A percentile compares a stretch with the other conserved stretches of the same genome.
These are phyloP conservation scores for Heterobasidion irregulare DNA, from an alignment of 1,284 basidiomycete genomes.

Conservation along the genomic window DNA sequence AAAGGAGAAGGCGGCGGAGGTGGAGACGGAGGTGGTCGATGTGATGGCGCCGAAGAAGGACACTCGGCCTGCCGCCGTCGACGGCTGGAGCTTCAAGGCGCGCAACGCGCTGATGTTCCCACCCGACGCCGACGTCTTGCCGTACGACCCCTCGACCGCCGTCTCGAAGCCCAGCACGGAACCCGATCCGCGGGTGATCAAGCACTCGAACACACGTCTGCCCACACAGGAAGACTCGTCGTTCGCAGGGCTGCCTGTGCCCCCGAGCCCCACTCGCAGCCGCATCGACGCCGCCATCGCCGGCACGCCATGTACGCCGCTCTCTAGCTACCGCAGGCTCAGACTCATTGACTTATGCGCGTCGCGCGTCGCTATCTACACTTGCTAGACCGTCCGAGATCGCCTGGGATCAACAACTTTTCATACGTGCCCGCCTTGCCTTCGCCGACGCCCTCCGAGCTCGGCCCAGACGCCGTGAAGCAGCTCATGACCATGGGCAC, in stretches of 20 bases:
- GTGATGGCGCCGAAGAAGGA: conserved; percentile 75
- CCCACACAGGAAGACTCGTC: conserved; percentile 40
- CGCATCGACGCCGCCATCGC: conserved; percentile 84
- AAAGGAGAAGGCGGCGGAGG: conserved; percentile 17
- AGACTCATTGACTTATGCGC: neutral
- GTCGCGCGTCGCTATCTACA: conserved; percentile 4
- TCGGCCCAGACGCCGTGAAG: conserved; percentile 69
- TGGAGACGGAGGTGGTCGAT: conserved; percentile 34
- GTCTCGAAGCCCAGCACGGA: conserved; percentile 24
- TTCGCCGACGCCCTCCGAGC: conserved; percentile 73
- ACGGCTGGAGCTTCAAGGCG: conserved; percentile 85
- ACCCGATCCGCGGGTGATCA: conserved; percentile 58
- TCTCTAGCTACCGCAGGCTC: neutral
- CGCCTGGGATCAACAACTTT: conserved; percentile 50
- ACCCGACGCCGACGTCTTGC: conserved; percentile 83
- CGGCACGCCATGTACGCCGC: conserved; percentile 61
- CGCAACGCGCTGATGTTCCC: conserved; percentile 91
- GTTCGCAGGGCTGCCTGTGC: conserved; percentile 40
- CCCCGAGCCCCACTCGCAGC: conserved; percentile 82
- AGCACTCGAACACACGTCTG: conserved; percentile 74
- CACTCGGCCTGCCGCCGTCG: conserved; percentile 57
- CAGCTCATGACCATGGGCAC: conserved; percentile 94
- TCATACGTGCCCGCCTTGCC: conserved; percentile 79
- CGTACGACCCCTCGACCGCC: conserved; percentile 47
- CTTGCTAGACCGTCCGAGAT: conserved; percentile 53